Evolutionary conservation across 169 alveolate species (phyloP).

Genomic region (Babesia divergens): DNA sequence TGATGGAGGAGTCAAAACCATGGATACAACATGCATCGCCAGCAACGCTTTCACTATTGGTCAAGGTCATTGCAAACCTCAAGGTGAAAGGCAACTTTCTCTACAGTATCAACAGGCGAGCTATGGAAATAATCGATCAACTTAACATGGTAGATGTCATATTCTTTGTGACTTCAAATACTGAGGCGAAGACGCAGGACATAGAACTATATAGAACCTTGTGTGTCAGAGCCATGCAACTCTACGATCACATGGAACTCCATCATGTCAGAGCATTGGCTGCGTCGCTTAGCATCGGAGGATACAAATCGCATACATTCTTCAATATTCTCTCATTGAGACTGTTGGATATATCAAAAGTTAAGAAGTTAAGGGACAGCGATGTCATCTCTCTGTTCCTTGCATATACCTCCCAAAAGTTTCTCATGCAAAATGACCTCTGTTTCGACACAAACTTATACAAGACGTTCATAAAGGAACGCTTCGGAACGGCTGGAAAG

Average conservation of each 20-base stretch:
- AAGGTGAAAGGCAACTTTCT: conserved; percentile 20
- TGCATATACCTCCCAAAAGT: conserved; percentile 45
- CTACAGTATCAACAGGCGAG: conserved; percentile 20
- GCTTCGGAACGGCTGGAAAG: neutral
- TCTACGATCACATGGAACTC: conserved; percentile 48
- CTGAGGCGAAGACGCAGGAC: conserved; percentile 40
- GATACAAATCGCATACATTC: conserved; percentile 30
- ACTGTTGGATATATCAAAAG: conserved; percentile 6
- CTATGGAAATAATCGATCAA: conserved; percentile 40
- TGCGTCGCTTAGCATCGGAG: conserved; percentile 44
- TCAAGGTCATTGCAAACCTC: conserved; percentile 40
- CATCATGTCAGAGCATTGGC: conserved; percentile 59
- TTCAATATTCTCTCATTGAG: conserved; percentile 30
- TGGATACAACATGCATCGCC: conserved; percentile 52
- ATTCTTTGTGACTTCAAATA: conserved; percentile 49
- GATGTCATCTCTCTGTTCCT: conserved; percentile 49
- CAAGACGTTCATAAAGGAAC: conserved; percentile 16
- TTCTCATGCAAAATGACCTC: conserved; percentile 31
- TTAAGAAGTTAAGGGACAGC: conserved; percentile 1
- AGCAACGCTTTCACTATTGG: conserved; percentile 32
- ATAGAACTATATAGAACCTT: conserved; percentile 25
- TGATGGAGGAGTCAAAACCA: conserved; percentile 34
- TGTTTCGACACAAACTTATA: conserved; percentile 37
- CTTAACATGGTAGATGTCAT: conserved; percentile 55
- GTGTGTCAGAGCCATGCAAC: conserved; percentile 26